Percentiles rank a stretch among this genome's conserved stretches.
Conservation (phyloP, 2,329 filamentous ascomycete genomes). For the Microsporum audouinii region DNA sequence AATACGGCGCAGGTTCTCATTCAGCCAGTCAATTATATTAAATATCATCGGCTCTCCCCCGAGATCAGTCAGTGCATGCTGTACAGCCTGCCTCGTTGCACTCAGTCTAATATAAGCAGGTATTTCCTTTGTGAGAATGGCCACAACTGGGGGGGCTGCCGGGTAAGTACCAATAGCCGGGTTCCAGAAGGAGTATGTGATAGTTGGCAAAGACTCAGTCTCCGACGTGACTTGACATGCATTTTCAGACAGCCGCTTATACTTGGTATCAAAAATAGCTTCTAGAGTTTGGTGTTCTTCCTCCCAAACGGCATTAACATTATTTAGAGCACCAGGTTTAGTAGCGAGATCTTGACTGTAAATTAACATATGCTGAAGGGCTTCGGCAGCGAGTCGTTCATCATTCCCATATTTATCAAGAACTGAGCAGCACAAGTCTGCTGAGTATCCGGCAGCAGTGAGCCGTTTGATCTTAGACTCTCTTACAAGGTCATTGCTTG, state of each 20-base stretch:
- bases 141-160: slow-evolving; percentile 53
- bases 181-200: slow-evolving; percentile 55
- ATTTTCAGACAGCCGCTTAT: slow-evolving; percentile 47
- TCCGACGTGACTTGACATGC: slow-evolving; percentile 61
- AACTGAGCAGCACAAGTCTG: slow-evolving; percentile 68
- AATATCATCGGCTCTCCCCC: slow-evolving; percentile 84
- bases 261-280: slow-evolving; percentile 72
- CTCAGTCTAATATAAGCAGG: slow-evolving; percentile 91
- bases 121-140: slow-evolving; percentile 54
- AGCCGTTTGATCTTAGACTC: slow-evolving; percentile 76
- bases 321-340: slow-evolving; percentile 18
- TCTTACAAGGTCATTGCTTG: slow-evolving; percentile 64
- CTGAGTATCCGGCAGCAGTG: slow-evolving; percentile 69
- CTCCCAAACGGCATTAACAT: slow-evolving; percentile 56
- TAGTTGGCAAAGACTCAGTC: slow-evolving; percentile 33
- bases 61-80: slow-evolving; percentile 58
- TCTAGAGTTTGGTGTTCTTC: slow-evolving; percentile 77
- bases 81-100: slow-evolving; percentile 64
- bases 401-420: slow-evolving; percentile 59
- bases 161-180: slow-evolving; percentile 59
- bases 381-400: slow-evolving; percentile 65
- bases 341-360: slow-evolving; percentile 26
- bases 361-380: slow-evolving; percentile 62
- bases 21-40: slow-evolving; percentile 81
- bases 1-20: slow-evolving; percentile 69